Percentiles rank a stretch among this genome's conserved stretches.
Evolutionary conservation across 306 rosid genomes (phyloP).

Genomic region (Cicer cuneatum): DNA sequence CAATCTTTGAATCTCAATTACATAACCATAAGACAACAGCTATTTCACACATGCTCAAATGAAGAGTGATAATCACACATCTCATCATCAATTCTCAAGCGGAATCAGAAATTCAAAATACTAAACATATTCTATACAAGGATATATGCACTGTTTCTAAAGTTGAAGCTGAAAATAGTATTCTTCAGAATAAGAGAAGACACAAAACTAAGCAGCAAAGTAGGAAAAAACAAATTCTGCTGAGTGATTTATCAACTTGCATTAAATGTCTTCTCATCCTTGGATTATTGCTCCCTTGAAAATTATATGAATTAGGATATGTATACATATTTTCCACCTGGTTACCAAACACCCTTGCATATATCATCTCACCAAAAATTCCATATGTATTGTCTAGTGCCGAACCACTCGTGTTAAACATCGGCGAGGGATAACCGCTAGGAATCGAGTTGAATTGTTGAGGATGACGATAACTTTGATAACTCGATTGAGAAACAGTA

Average conservation of each 20-base stretch:
- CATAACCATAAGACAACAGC: not conserved
- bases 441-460: slow-evolving; percentile 48
- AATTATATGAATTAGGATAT: slow-evolving; percentile 62
- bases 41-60: slow-evolving; percentile 21
- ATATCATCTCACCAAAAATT: slow-evolving; percentile 68
- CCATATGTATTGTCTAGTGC: slow-evolving; percentile 53
- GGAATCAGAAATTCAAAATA: slow-evolving; percentile 33
- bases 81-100: slow-evolving; percentile 32
- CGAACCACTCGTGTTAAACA: slow-evolving; percentile 52
- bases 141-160: slow-evolving; percentile 26
- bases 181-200: slow-evolving; percentile 70
- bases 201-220: slow-evolving; percentile 70
- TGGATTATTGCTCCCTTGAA: slow-evolving; percentile 58
- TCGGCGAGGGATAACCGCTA: slow-evolving; percentile 45
- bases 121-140: slow-evolving; percentile 47
- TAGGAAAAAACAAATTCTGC: slow-evolving; percentile 74
- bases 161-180: slow-evolving; percentile 18
- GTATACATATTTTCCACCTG: slow-evolving; percentile 56
- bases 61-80: slow-evolving; percentile 25
- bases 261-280: slow-evolving; percentile 73
- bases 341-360: slow-evolving; percentile 72
- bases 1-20: too few relatives aligned
- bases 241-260: slow-evolving; percentile 75
- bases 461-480: slow-evolving; percentile 49
- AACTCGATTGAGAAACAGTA: slow-evolving; percentile 41